Evolutionary conservation across 441 rosid species (phyloP).

Genomic region (Adansonia grandidieri): DNA sequence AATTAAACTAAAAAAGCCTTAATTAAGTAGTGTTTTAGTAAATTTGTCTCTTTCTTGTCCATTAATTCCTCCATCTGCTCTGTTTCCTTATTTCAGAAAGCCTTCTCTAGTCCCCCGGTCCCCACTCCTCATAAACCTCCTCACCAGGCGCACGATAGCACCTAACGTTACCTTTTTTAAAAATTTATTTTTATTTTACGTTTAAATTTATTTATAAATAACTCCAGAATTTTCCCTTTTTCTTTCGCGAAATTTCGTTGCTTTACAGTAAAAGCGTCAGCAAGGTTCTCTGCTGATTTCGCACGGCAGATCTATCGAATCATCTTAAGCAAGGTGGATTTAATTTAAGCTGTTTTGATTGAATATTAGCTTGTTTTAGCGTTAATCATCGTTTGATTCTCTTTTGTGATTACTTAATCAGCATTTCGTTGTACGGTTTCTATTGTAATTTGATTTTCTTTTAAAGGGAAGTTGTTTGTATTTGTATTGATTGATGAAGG

Average conservation of each 20-base stretch:
- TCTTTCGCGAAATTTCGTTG: background rate
- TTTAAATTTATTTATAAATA: background rate
- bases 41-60: background rate
- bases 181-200: background rate
- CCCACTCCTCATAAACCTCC: background rate
- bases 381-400: background rate
- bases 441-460: background rate
- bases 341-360: background rate
- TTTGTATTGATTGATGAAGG: background rate
- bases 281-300: constrained; percentile 6
- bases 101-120: background rate
- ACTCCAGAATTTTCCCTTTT: background rate
- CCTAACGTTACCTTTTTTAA: background rate
- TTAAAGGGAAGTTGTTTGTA: background rate
- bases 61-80: background rate
- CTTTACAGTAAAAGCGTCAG: background rate
- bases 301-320: constrained; percentile 7
- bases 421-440: background rate
- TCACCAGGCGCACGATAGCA: constrained; percentile 10
- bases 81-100: constrained; percentile 10
- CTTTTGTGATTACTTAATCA: background rate
- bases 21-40: background rate
- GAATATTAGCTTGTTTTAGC: background rate
- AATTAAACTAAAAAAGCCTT: background rate
- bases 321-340: constrained; percentile 18